Percentiles rank a stretch among this genome's conserved stretches.
phyloP scores from a whole-genome alignment of 2,329 filamentous ascomycete genomes.

The Beauveria australis region DNA sequence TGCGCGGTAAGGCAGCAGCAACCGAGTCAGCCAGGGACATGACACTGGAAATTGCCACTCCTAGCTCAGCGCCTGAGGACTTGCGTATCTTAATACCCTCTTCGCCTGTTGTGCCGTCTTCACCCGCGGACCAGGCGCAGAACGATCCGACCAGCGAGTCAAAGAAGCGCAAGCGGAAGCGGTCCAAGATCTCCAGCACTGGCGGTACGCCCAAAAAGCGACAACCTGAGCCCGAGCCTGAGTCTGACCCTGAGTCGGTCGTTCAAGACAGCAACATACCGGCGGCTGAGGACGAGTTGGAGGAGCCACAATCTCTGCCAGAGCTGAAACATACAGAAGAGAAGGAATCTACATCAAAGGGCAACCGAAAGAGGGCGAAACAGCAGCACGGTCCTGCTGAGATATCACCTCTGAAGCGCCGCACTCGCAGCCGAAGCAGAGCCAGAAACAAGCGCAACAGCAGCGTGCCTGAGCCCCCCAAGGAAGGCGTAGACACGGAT shows the following conservation, averaged over 20 bases:
- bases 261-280: neutral
- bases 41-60: neutral
- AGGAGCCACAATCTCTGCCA: constrained; percentile 6
- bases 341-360: neutral
- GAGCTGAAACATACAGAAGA: neutral
- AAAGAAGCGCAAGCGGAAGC: constrained; percentile 7
- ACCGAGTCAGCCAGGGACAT: neutral
- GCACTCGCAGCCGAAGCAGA: constrained; percentile 3
- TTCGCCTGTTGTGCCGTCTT: neutral
- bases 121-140: neutral
- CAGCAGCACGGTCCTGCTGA: neutral
- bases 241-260: neutral
- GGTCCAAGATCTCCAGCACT: neutral
- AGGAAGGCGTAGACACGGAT: constrained; percentile 28
- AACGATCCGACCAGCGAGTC: neutral
- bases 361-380: neutral
- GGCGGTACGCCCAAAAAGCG: constrained; percentile 5
- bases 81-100: neutral
- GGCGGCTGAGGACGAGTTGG: neutral
- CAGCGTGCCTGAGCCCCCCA: neutral
- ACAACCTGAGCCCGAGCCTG: neutral
- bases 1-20: constrained; percentile 5
- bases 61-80: neutral
- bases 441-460: constrained; percentile 1
- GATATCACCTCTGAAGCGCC: neutral